Conservation (phyloP, 139 green algal genomes). For the Eudorina sp. region DNA sequence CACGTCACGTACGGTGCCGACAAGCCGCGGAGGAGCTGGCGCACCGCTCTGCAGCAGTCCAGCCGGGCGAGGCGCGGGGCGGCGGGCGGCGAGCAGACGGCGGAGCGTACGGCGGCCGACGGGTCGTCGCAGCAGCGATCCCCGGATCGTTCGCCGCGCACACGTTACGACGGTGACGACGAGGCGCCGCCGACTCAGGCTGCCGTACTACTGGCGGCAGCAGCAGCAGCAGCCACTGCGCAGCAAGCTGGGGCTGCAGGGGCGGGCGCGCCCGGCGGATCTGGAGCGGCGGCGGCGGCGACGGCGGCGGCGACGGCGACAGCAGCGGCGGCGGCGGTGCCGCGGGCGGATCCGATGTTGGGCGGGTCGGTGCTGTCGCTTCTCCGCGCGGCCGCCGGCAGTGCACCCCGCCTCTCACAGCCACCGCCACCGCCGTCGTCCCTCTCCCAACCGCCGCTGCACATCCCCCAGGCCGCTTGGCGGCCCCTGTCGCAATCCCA, state of each 20-base stretch:
- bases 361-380: too few species aligned
- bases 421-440: not conserved
- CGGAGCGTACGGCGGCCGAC: not conserved
- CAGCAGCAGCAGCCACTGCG: not conserved
- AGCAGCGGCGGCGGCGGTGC: not conserved
- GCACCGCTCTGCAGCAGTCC: not conserved
- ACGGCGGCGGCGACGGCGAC: not conserved
- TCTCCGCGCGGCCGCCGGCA: not conserved
- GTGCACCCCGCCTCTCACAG: not conserved
- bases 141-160: not conserved
- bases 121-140: not conserved
- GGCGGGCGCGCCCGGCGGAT: not conserved
- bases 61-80: not conserved
- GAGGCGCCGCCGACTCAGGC: not conserved
- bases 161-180: not conserved
- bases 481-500: not conserved
- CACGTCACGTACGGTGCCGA: not conserved
- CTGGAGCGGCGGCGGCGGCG: not conserved
- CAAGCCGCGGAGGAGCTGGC: not conserved
- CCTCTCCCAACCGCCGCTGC: not conserved
- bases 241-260: not conserved
- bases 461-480: not conserved
- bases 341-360: not conserved
- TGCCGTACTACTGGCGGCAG: not conserved
- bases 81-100: not conserved